These are phyloP conservation scores for Suhomyces xylopsoci DNA, from an alignment of 805 yeast genomes.

Conservation along the genomic window DNA sequence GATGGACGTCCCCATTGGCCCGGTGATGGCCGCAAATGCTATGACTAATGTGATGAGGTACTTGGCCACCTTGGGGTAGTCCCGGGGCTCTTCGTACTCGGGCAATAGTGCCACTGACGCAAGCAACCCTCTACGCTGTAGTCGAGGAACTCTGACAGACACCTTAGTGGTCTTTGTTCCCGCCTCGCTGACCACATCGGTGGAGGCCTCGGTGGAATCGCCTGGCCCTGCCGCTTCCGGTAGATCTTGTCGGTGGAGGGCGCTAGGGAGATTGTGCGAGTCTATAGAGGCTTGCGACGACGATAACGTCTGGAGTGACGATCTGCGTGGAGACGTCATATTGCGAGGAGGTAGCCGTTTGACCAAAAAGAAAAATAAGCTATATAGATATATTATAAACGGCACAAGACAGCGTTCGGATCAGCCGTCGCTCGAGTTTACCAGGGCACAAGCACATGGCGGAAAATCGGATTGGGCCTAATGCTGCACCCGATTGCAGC, in stretches of 20 bases:
- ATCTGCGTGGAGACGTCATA: background rate
- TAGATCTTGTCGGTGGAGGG: background rate
- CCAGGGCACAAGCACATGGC: background rate
- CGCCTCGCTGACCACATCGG: background rate
- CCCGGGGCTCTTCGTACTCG: conserved; percentile 71
- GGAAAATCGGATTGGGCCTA: background rate
- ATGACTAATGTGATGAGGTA: conserved; percentile 57
- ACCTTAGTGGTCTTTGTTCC: background rate
- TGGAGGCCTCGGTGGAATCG: background rate
- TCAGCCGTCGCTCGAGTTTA: background rate
- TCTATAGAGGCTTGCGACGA: background rate
- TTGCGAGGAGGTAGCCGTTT: background rate
- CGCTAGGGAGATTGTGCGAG: background rate
- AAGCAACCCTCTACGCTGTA: conserved; percentile 58
- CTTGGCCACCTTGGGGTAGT: conserved; percentile 52
- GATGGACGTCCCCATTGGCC: conserved; percentile 89
- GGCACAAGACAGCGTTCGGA: background rate
- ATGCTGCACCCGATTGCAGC: background rate
- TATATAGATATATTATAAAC: background rate
- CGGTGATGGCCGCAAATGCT: conserved; percentile 72
- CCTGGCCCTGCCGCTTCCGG: background rate
- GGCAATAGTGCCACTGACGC: conserved; percentile 53
- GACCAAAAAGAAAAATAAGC: background rate
- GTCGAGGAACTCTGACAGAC: conserved; percentile 26
- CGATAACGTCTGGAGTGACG: background rate